Base-by-base conservation (phyloP, 768 basidiomycete genomes). In the Gymnopilus dilepis region DNA sequence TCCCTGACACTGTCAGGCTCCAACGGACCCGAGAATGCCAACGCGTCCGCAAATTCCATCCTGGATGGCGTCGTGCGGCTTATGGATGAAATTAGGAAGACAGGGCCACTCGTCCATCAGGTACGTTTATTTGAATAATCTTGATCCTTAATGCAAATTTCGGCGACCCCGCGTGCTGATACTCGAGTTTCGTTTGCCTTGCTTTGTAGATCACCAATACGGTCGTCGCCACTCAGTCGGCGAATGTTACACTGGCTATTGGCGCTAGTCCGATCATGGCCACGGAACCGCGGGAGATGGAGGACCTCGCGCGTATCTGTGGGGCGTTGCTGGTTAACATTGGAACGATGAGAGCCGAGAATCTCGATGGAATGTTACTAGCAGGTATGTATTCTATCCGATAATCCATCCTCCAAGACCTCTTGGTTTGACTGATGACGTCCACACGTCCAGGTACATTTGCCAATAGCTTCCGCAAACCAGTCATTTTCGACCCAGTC, bases 211-310 rank as follows among this genome's bases (percentile, higher is more conserved):
- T 97, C 61, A 96, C 95, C 4, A 94, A 97, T 69, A 87, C 81
- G 19, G 95, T 97, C 15, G 94, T 94, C 30, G 86, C 88, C 19
- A 95, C 88, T 19, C 95, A 96, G 76, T 92, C 90, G 4, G 94
- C 95, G 21, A 97, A 97, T 70, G 84, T 91, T 1, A 97, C 95
- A 1, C 82, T 98, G 6, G 93, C 94, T 0, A 69, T 97, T 4
- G 91, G 92, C 17, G 94, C 88, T 13, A 95, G 92, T 61, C 96
- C 96, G 0, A 95, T 98, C 70, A 98, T 98, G 96, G 92, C 95
- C 2, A 89, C 91, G 19, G 86, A 89, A 22, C 82, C 89, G 0
- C 80, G 83, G 60, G 96, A 98, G 71, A 94, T 95, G 82, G 82
- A 85, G 26, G 92, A 96, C 62, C 80, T 98, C 19, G 80, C 86